Conservation (phyloP, 2,329 filamentous ascomycete genomes). For the Dactylella cylindrospora region DNA sequence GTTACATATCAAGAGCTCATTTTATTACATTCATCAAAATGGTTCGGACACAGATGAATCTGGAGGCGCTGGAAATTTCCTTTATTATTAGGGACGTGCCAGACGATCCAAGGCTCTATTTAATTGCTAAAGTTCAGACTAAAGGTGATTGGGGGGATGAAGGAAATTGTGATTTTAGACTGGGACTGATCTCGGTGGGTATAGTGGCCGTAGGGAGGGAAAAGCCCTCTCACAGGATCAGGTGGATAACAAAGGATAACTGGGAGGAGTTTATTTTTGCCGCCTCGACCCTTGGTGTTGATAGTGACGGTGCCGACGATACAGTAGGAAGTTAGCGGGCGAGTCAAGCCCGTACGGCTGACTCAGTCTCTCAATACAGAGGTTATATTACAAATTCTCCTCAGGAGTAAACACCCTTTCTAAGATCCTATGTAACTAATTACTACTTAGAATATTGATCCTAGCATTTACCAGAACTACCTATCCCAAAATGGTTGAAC, state of each 20-base stretch:
- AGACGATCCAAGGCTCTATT: constrained; percentile 19
- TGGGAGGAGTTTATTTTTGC: constrained; percentile 33
- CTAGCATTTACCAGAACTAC: too few relatives aligned
- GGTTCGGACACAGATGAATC: neutral
- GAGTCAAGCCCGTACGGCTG: too few relatives aligned
- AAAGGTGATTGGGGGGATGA: constrained; percentile 17
- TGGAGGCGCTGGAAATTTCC: constrained; percentile 7
- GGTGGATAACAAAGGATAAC: constrained; percentile 15
- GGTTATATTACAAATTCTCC: too few relatives aligned
- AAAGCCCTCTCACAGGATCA: too few relatives aligned
- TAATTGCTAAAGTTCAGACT: constrained; percentile 13
- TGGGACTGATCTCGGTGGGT: constrained; percentile 22
- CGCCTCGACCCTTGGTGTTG: too few relatives aligned
- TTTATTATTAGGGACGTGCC: constrained; percentile 11
- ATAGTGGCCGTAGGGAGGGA: neutral
- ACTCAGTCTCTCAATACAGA: too few relatives aligned
- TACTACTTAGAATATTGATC: too few relatives aligned
- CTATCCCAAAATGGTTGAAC: too few relatives aligned
- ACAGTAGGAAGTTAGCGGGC: too few relatives aligned
- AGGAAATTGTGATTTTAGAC: constrained; percentile 22
- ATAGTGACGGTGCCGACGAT: too few relatives aligned
- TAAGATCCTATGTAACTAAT: too few relatives aligned
- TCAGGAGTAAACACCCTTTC: too few relatives aligned
- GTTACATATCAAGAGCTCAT: constrained; percentile 5
- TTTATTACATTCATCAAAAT: constrained; percentile 9